Evolutionary conservation across 805 yeast genomes (phyloP).

Genomic region (Wickerhamiella parazyma): DNA sequence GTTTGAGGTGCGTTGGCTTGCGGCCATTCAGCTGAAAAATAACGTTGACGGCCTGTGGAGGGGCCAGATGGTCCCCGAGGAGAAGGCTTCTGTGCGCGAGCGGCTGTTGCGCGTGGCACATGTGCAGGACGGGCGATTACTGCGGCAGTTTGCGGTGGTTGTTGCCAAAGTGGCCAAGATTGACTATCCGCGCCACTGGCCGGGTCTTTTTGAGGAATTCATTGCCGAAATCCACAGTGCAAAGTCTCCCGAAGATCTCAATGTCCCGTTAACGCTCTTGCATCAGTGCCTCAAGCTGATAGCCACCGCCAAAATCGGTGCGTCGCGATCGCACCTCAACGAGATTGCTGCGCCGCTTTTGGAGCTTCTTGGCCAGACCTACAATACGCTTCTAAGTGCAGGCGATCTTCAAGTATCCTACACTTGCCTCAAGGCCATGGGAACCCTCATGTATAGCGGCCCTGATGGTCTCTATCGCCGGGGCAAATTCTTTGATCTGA

Average conservation of each 20-base stretch:
- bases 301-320: constrained; percentile 68
- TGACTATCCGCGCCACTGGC: constrained; percentile 87
- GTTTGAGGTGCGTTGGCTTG: constrained; percentile 57
- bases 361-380: constrained; percentile 45
- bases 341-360: constrained; percentile 50
- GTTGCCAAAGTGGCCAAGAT: constrained; percentile 62
- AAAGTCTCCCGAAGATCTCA: constrained; percentile 26
- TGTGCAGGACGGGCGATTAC: constrained; percentile 43
- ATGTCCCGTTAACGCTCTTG: neutral
- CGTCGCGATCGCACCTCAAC: constrained; percentile 31
- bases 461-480: constrained; percentile 52
- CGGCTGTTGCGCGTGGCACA: constrained; percentile 8
- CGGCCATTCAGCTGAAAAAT: constrained; percentile 77
- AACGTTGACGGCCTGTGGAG: constrained; percentile 82
- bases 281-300: constrained; percentile 59
- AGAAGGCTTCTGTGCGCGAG: constrained; percentile 40
- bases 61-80: constrained; percentile 45
- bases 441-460: constrained; percentile 67
- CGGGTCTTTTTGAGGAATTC: constrained; percentile 54
- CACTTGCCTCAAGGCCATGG: constrained; percentile 55
- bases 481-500: constrained; percentile 40
- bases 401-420: constrained; percentile 52
- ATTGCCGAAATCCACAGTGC: constrained; percentile 32
- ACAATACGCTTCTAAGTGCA: constrained; percentile 30
- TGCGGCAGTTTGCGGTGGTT: constrained; percentile 76